A percentile compares a stretch with the other conserved stretches of the same genome.
These are phyloP conservation scores for Metroxylon sagu DNA, from an alignment of 176 grass and related monocot genomes.

Conservation along the genomic window DNA sequence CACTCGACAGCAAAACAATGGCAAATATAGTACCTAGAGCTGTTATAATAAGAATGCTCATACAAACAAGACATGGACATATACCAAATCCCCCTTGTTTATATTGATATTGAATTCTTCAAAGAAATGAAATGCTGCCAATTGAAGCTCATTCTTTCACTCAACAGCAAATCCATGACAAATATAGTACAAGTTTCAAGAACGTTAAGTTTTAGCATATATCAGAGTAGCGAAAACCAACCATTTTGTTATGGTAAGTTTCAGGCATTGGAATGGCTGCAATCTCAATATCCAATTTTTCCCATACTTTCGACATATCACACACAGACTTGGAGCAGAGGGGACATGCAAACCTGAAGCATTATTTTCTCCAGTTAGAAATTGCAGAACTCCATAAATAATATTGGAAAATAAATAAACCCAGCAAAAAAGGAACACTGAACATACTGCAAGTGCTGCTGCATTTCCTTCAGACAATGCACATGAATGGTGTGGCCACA, in stretches of 20 bases:
- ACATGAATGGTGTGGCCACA: conserved; percentile 94
- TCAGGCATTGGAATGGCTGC: conserved; percentile 50
- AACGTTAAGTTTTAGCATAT: too few relatives aligned
- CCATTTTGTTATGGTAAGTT: conserved; percentile 59
- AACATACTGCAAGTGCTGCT: conserved; percentile 73
- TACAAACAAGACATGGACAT: too few relatives aligned
- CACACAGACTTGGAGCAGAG: conserved; percentile 94
- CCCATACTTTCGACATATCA: conserved; percentile 96
- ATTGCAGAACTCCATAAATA: not conserved
- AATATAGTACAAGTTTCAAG: not conserved
- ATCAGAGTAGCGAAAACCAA: conserved; percentile 2
- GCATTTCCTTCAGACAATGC: conserved; percentile 87
- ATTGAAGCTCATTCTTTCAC: too few relatives aligned
- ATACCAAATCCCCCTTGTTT: too few relatives aligned
- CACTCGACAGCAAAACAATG: too few relatives aligned
- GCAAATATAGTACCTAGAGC: too few relatives aligned
- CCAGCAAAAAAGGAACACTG: not conserved
- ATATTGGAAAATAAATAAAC: not conserved
- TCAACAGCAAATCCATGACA: not conserved
- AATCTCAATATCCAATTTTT: conserved; percentile 67
- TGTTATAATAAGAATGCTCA: too few relatives aligned
- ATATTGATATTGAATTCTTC: too few relatives aligned
- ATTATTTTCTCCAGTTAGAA: not conserved
- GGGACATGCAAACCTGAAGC: conserved; percentile 69
- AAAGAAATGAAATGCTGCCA: too few relatives aligned